Evolutionary conservation across 805 yeast genomes (phyloP), one percentile per base, ranked within the genome.

Genomic region (Candida khao-thaluensis): DNA sequence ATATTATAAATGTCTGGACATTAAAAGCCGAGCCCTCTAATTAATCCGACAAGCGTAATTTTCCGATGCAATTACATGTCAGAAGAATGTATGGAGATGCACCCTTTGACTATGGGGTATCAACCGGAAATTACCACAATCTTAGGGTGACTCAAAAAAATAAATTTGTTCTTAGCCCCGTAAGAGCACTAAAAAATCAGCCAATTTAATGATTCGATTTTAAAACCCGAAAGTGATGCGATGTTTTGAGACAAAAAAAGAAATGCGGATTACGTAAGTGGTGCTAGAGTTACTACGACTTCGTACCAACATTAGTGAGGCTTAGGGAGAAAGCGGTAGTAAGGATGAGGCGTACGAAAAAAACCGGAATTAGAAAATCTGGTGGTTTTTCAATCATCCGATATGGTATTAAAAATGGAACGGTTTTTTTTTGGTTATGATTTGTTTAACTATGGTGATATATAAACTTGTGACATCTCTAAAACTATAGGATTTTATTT

Each of bases 311-410:
- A 21, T 22, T 21, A 31, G 26, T 14, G 34, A 15, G 11, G 3
- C 11, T 14, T 30, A 17, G 25, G 16, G 15, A 8, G 16, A 17
- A 16, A n/a, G 3, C 11, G 34, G 34, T 7, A 20, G 8, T 3
- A n/a, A 22, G 20, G 8, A 7, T 5, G 6, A 21, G 26, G 35
- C 35, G 28, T 11, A 16, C 23, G 29, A 33, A 23, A 24, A 23
- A 24, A 33, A 20, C 8, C 29, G 37, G 37, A 24, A 33, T 33
- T 4, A 33, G 23, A 33, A 33, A 33, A 33, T 33, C 37, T 33
- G 37, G 37, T 33, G 37, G 23, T 23, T 31, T 31, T 31, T 30
- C 30, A 32, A 35, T 26, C 37, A 35, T 35, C 37, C 37, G 37
- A 35, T 35, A 35, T 32, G 32, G 23, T 29, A n/a, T 10, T 22